Evolutionary conservation across 495 filamentous ascomycete species (phyloP).

Genomic region (Aspergillus homomorphus): DNA sequence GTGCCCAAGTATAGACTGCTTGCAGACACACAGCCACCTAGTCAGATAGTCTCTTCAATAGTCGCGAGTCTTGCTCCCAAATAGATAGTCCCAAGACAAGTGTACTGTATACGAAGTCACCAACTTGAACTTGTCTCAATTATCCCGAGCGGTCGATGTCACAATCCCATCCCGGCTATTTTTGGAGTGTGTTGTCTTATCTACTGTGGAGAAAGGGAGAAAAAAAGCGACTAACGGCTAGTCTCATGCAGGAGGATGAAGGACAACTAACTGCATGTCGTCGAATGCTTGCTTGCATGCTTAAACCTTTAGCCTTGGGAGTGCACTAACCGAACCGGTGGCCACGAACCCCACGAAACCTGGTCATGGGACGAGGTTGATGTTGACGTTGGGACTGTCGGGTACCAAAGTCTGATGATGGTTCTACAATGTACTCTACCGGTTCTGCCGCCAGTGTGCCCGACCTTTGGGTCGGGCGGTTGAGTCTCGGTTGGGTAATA

Average conservation of each 20-base stretch:
- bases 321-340: too few relatives aligned
- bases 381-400: background rate
- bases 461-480: background rate
- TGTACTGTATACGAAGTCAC: background rate
- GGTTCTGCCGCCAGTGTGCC: background rate
- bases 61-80: too few relatives aligned
- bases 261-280: too few relatives aligned
- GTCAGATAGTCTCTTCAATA: too few relatives aligned
- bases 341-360: too few relatives aligned
- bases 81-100: background rate
- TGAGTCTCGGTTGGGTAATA: background rate
- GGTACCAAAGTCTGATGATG: background rate
- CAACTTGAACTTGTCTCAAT: background rate
- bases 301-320: too few relatives aligned
- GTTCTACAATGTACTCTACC: background rate
- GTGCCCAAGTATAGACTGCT: too few relatives aligned
- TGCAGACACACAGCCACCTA: too few relatives aligned
- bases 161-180: background rate
- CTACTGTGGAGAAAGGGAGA: background rate
- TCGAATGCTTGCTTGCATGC: background rate
- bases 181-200: background rate
- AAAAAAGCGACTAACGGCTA: background rate
- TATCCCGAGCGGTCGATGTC: background rate
- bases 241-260: background rate
- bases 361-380: background rate